Evolutionary conservation across 257 asterid genomes (phyloP).

Genomic region (Rauvolfia tetraphylla): DNA sequence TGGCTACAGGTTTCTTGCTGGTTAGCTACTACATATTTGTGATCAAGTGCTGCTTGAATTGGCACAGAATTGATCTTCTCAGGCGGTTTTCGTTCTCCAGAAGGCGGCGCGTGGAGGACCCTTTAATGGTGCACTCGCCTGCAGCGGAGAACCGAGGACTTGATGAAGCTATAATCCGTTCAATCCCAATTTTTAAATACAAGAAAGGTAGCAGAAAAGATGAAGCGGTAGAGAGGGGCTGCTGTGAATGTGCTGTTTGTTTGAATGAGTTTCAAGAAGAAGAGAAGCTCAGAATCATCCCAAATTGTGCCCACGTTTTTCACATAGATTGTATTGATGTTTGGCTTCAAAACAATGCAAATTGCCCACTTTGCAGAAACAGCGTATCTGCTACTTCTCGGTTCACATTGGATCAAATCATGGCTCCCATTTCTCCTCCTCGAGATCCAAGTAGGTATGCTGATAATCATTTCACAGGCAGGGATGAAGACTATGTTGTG

Average conservation of each 20-base stretch:
- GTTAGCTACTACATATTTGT: slow-evolving; percentile 86
- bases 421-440: slow-evolving; percentile 34
- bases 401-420: slow-evolving; percentile 23
- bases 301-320: slow-evolving; percentile 64
- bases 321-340: slow-evolving; percentile 88
- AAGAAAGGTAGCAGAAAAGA: slow-evolving; percentile 21
- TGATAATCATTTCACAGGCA: slow-evolving; percentile 22
- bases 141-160: slow-evolving; percentile 53
- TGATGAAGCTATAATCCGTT: slow-evolving; percentile 53
- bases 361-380: slow-evolving; percentile 77
- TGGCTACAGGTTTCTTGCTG: slow-evolving; percentile 73
- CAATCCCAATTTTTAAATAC: slow-evolving; percentile 62
- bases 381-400: slow-evolving; percentile 41
- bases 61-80: slow-evolving; percentile 72
- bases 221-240: background rate
- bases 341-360: slow-evolving; percentile 88
- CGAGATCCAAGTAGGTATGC: slow-evolving; percentile 23
- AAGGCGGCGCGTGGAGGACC: slow-evolving; percentile 39
- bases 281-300: slow-evolving; percentile 64
- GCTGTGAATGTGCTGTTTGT: slow-evolving; percentile 70
- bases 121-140: slow-evolving; percentile 33
- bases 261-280: slow-evolving; percentile 62
- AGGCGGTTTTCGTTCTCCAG: slow-evolving; percentile 56
- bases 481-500: slow-evolving; percentile 71
- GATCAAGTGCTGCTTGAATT: slow-evolving; percentile 80